Conservation (phyloP, 2,329 filamentous ascomycete genomes). For the Hypoxylon sp. region DNA sequence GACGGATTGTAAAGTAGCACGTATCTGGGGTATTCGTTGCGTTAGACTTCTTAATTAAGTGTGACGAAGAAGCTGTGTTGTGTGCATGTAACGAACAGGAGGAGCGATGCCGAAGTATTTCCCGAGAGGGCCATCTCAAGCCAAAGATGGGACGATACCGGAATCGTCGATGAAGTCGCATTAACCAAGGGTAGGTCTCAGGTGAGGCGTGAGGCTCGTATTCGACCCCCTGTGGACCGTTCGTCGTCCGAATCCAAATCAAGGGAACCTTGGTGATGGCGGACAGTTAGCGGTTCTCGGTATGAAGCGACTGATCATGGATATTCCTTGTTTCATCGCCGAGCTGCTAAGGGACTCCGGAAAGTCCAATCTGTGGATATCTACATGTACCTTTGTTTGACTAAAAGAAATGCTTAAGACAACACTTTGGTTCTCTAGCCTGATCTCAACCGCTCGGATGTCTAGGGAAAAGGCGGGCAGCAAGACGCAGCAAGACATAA, state of each 20-base stretch:
- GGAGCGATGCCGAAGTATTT: constrained; percentile 16
- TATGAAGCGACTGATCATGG: constrained; percentile 16
- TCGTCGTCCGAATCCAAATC: constrained; percentile 13
- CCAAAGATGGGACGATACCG: constrained; percentile 25
- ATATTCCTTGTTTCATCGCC: constrained; percentile 16
- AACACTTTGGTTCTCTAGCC: too few relatives aligned
- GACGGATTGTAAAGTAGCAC: neutral
- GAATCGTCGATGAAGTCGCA: constrained; percentile 34
- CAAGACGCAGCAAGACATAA: too few relatives aligned
- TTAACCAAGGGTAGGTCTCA: constrained; percentile 41
- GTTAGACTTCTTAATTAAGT: constrained; percentile 3
- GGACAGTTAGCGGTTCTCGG: constrained; percentile 27
- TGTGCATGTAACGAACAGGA: constrained; percentile 8
- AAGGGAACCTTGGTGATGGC: constrained; percentile 19
- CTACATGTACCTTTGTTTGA: too few relatives aligned
- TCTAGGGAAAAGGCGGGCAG: too few relatives aligned
- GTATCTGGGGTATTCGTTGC: too few relatives aligned
- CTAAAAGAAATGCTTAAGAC: too few relatives aligned
- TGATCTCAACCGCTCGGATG: too few relatives aligned
- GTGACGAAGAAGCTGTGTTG: neutral
- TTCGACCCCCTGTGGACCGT: constrained; percentile 20
- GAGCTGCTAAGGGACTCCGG: too few relatives aligned
- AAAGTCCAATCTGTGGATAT: too few relatives aligned
- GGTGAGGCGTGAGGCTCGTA: constrained; percentile 40
- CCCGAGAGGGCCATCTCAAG: constrained; percentile 15